A percentile compares a stretch with the other conserved stretches of the same genome.
Evolutionary conservation across 768 basidiomycete species (phyloP).

Genomic region (Pisolithus sp.): DNA sequence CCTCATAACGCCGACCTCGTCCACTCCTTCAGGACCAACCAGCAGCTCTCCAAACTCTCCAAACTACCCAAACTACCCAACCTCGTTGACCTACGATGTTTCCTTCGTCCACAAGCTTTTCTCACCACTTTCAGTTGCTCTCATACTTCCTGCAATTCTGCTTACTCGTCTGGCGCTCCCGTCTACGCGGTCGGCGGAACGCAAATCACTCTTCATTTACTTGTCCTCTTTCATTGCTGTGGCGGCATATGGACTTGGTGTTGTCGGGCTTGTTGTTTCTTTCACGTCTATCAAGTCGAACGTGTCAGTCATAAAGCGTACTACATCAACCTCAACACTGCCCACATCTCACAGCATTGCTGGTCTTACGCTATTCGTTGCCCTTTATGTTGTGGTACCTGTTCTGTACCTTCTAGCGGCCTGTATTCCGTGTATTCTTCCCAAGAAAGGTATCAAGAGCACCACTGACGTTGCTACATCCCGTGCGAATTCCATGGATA

Average conservation of each 20-base stretch:
- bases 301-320: constrained; percentile 26
- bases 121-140: constrained; percentile 42
- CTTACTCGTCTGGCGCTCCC: constrained; percentile 38
- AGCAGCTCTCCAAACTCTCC: constrained; percentile 12
- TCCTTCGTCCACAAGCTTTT: constrained; percentile 42
- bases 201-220: constrained; percentile 27
- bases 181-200: constrained; percentile 24
- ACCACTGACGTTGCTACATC: constrained; percentile 20
- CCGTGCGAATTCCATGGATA: constrained; percentile 34
- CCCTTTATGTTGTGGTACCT: constrained; percentile 52
- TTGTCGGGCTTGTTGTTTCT: constrained; percentile 55
- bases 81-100: constrained; percentile 32
- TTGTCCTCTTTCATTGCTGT: constrained; percentile 36
- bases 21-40: constrained; percentile 18
- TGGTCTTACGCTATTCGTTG: constrained; percentile 58
- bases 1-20: constrained; percentile 16
- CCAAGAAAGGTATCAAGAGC: constrained; percentile 16
- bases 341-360: constrained; percentile 59
- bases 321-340: constrained; percentile 31
- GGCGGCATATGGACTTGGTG: constrained; percentile 50
- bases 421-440: constrained; percentile 8
- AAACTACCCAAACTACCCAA: constrained; percentile 15
- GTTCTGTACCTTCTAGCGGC: constrained; percentile 30
- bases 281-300: constrained; percentile 48
- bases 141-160: constrained; percentile 38